Evolutionary conservation across 129 eudicot species (phyloP).

Genomic region (Saussurea involucrata): DNA sequence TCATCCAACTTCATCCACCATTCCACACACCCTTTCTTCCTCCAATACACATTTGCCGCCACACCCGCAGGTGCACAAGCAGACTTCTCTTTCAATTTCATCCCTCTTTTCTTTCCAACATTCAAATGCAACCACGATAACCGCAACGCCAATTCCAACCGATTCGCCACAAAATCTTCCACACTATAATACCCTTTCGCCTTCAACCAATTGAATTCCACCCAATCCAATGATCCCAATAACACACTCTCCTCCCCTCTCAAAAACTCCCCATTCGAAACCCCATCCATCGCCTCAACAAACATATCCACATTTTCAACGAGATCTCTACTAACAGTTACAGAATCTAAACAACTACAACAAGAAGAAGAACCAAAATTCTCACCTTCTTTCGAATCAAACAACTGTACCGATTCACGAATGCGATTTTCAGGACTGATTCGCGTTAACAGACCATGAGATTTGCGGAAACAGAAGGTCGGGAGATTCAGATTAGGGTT

Average conservation of each 20-base stretch:
- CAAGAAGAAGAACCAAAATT: background rate
- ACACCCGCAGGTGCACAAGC: slow-evolving; percentile 41
- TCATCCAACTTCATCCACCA: slow-evolving; percentile 89
- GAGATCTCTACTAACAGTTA: slow-evolving; percentile 45
- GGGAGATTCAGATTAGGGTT: slow-evolving; percentile 47
- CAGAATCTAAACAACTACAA: slow-evolving; percentile 47
- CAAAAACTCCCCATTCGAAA: slow-evolving; percentile 63
- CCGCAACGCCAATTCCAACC: slow-evolving; percentile 78
- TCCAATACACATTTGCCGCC: slow-evolving; percentile 87
- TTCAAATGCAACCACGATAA: slow-evolving; percentile 69
- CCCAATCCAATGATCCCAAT: slow-evolving; percentile 59
- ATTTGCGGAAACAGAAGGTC: slow-evolving; percentile 54
- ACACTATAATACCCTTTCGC: slow-evolving; percentile 85
- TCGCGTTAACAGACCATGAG: slow-evolving; percentile 51
- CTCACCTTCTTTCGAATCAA: slow-evolving; percentile 71
- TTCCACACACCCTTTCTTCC: slow-evolving; percentile 92
- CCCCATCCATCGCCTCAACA: slow-evolving; percentile 64
- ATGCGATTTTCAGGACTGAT: slow-evolving; percentile 26
- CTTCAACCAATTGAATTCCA: slow-evolving; percentile 78
- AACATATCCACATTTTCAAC: slow-evolving; percentile 59
- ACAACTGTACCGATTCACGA: slow-evolving; percentile 38
- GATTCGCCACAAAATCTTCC: slow-evolving; percentile 77
- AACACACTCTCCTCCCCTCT: slow-evolving; percentile 62
- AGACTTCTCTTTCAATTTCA: slow-evolving; percentile 70
- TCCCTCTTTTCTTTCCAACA: slow-evolving; percentile 74